Base-by-base conservation (phyloP, 352 stramenopile genomes). In the Hyaloperonospora brassicae region DNA sequence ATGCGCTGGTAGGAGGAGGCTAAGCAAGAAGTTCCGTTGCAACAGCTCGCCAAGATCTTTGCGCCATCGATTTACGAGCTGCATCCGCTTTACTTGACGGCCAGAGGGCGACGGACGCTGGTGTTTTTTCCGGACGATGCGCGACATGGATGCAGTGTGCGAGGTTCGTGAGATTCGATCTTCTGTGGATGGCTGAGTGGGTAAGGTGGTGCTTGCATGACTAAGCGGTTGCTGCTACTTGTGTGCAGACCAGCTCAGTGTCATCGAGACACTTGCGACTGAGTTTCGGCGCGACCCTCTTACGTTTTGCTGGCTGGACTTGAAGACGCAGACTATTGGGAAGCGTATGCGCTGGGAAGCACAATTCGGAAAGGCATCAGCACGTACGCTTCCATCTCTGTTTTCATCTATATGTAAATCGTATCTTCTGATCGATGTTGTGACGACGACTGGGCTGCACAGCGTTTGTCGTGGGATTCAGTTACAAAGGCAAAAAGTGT, bases 251-350 rank as follows among this genome's bases (percentile, higher is more conserved):
- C 84, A 93, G 64, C 86, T 88, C 46, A 64, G 52, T 13, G 41
- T 76, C 14, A 68, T 89, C 10, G 79, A 90, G 44, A 84, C 76
- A 30, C 62, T 89, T 0, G 74, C 80, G 2, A 67, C 55, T 9
- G 79, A 87, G 55, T 89, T 89, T 52, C 70, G 73, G 23, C 72
- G 66, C 25, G 84, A 93, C 52, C 80, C 84, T 8, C 42, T 93
- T 12, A 88, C 76, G 3, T 89, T 90, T 52, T 88, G 73, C 52
- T 93, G 84, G 84, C 45, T 84, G 17, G 76, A 93, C 50, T 27
- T 89, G 24, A 60, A 63, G 14, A 43, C 54, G 21, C 53, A 70
- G 11, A 31, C 66, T 0, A 9, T 54, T 2, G 50, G 60, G 10
- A 70, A 79, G 35, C 70, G 61, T 0, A 22, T 36, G 17, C 70